A percentile compares a stretch with the other conserved stretches of the same genome.
Conservation (phyloP, 169 alveolate species). For the Babesia bovis region DNA sequence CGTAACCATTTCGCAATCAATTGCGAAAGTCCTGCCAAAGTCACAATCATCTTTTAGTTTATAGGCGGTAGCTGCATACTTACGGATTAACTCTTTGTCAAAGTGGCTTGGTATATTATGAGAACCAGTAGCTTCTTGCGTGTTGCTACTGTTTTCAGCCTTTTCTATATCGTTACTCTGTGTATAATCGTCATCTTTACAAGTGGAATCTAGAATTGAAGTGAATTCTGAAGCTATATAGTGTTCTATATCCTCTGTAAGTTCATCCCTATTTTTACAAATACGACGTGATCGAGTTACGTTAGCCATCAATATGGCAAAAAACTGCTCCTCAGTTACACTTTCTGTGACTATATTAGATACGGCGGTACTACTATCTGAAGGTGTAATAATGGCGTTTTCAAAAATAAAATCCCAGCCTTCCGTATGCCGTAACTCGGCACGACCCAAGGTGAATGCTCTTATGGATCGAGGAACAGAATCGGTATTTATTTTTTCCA, state of each 20-base stretch:
- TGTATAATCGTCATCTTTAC: not conserved
- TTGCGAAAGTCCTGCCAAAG: slow-evolving; percentile 52
- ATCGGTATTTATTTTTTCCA: not conserved
- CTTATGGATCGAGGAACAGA: not conserved
- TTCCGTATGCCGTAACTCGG: not conserved
- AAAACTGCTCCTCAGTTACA: slow-evolving; percentile 9
- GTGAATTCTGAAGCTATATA: not conserved
- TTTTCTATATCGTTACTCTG: too few relatives aligned
- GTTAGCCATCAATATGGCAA: not conserved
- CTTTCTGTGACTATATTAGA: not conserved
- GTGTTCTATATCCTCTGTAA: not conserved
- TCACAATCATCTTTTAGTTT: slow-evolving; percentile 19
- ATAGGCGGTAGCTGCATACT: slow-evolving; percentile 9
- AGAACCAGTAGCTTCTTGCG: too few relatives aligned
- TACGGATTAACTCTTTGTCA: not conserved
- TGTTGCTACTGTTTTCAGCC: too few relatives aligned
- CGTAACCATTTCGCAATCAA: slow-evolving; percentile 73
- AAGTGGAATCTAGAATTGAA: not conserved
- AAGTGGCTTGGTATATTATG: too few relatives aligned
- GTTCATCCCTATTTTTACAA: slow-evolving; percentile 1
- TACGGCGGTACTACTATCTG: not conserved
- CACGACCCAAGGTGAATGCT: not conserved
- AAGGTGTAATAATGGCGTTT: not conserved
- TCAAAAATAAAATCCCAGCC: not conserved
- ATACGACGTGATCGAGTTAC: not conserved